phyloP scores from a whole-genome alignment of 2,329 filamentous ascomycete species.

The Penicillium vulpinum region DNA sequence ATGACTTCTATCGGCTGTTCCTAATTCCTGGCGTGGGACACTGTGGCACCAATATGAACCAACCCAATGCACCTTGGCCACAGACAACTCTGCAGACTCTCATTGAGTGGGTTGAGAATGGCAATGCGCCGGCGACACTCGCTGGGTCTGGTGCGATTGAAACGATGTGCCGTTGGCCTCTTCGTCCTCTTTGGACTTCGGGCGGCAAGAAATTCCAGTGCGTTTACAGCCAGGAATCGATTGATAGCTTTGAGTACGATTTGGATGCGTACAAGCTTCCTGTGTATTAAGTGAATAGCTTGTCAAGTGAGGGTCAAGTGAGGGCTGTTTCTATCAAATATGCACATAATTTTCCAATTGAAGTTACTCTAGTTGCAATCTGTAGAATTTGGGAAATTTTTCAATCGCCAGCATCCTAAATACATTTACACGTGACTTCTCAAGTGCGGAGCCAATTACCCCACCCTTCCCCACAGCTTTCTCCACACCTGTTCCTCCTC shows the following conservation, averaged over 20 bases:
- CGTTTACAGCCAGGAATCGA: not conserved
- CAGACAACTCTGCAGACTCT: conserved; percentile 47
- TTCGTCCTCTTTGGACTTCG: not conserved
- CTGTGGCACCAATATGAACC: conserved; percentile 46
- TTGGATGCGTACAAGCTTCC: not conserved
- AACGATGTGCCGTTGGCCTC: not conserved
- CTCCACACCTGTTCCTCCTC: too few species aligned
- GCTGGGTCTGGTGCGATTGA: not conserved
- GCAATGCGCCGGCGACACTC: not conserved
- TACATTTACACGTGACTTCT: too few species aligned
- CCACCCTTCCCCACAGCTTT: too few species aligned
- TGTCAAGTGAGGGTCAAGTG: too few species aligned
- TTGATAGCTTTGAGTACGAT: not conserved
- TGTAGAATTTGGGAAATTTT: too few species aligned
- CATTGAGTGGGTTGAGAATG: conserved; percentile 54
- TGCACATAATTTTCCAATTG: too few species aligned
- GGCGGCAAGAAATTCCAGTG: not conserved
- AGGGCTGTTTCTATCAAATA: too few species aligned
- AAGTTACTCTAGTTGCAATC: too few species aligned
- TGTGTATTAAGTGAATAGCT: not conserved
- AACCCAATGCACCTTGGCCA: conserved; percentile 44
- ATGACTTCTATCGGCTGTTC: conserved; percentile 55
- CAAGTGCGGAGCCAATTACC: too few species aligned
- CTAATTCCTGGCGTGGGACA: conserved; percentile 55
- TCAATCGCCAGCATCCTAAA: too few species aligned